Percentiles rank a stretch among this genome's conserved stretches.
Conservation (phyloP, 176 grass and related monocot species). For the Eragrostis nindensis region DNA sequence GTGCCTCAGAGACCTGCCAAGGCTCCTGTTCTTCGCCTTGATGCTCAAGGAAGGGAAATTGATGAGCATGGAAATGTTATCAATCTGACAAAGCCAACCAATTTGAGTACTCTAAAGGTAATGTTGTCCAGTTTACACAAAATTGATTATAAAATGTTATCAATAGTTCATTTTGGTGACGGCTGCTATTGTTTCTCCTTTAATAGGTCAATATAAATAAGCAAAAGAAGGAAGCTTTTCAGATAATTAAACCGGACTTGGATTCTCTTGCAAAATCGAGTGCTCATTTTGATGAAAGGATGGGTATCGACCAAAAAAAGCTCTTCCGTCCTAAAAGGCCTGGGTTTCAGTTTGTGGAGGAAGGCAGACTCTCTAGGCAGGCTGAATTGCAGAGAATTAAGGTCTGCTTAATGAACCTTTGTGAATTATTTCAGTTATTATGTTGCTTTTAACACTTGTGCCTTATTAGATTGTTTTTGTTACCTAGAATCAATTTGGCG, state of each 20-base stretch:
- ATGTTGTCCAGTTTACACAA: slow-evolving; percentile 25
- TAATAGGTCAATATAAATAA: slow-evolving; percentile 95
- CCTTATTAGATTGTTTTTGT: slow-evolving; percentile 30
- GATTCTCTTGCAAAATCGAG: slow-evolving; percentile 79
- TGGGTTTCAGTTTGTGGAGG: slow-evolving; percentile 89
- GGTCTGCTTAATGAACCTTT: slow-evolving; percentile 44
- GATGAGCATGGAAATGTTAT: slow-evolving; percentile 93
- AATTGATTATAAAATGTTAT: slow-evolving; percentile 22
- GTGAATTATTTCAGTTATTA: background rate
- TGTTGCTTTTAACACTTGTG: slow-evolving; percentile 4
- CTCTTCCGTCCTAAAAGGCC: slow-evolving; percentile 85
- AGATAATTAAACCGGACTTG: slow-evolving; percentile 96
- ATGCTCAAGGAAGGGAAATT: slow-evolving; percentile 94
- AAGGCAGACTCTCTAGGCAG: slow-evolving; percentile 84
- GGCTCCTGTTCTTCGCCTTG: slow-evolving; percentile 83
- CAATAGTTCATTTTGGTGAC: background rate
- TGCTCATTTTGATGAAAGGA: slow-evolving; percentile 87
- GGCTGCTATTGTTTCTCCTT: slow-evolving; percentile 30
- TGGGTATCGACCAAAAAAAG: slow-evolving; percentile 91
- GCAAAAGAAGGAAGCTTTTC: slow-evolving; percentile 97
- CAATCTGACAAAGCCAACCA: slow-evolving; percentile 68
- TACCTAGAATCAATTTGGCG: slow-evolving; percentile 93
- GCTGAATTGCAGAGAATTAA: slow-evolving; percentile 93
- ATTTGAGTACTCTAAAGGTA: slow-evolving; percentile 95
- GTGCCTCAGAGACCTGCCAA: slow-evolving; percentile 79